Evolutionary conservation across 1,284 basidiomycete genomes (phyloP).

Genomic region (Termitomyces sp.): DNA sequence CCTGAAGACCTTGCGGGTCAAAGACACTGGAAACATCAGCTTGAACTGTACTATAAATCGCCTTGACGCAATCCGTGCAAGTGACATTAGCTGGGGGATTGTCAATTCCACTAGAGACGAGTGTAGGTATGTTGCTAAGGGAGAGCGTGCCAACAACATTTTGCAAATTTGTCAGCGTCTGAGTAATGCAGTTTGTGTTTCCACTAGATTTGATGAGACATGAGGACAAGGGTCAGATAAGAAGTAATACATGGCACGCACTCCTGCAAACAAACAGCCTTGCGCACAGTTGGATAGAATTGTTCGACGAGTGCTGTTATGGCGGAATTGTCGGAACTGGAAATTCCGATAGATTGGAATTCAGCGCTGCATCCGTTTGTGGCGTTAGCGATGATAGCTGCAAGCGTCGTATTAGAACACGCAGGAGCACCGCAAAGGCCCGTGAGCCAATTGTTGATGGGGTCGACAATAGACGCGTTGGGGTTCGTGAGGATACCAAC

Average conservation of each 20-base stretch:
- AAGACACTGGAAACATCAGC: constrained; percentile 9
- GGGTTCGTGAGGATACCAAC: constrained; percentile 8
- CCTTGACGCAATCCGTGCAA: constrained; percentile 15
- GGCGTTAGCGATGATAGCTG: constrained; percentile 11
- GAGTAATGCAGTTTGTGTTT: constrained; percentile 17
- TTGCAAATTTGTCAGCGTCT: constrained; percentile 16
- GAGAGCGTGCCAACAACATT: constrained; percentile 9
- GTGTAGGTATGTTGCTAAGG: constrained; percentile 1
- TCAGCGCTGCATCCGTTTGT: constrained; percentile 15
- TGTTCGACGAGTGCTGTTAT: constrained; percentile 9
- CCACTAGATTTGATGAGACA: constrained; percentile 4
- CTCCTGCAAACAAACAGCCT: constrained; percentile 17
- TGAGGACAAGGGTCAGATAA: not conserved
- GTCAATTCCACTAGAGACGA: not conserved
- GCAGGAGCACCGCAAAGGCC: constrained; percentile 13
- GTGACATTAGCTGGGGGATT: constrained; percentile 10
- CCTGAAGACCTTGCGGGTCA: not conserved
- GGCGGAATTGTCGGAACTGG: not conserved
- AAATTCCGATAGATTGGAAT: constrained; percentile 6
- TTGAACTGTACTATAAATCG: constrained; percentile 10
- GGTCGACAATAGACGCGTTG: constrained; percentile 12
- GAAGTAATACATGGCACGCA: constrained; percentile 2
- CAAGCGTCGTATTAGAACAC: constrained; percentile 15
- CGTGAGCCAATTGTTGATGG: constrained; percentile 17
- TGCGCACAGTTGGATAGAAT: constrained; percentile 14